Percentiles rank a stretch among this genome's conserved stretches.
Evolutionary conservation across 1,284 basidiomycete genomes (phyloP).

Genomic region (Rhodotorula sp.): DNA sequence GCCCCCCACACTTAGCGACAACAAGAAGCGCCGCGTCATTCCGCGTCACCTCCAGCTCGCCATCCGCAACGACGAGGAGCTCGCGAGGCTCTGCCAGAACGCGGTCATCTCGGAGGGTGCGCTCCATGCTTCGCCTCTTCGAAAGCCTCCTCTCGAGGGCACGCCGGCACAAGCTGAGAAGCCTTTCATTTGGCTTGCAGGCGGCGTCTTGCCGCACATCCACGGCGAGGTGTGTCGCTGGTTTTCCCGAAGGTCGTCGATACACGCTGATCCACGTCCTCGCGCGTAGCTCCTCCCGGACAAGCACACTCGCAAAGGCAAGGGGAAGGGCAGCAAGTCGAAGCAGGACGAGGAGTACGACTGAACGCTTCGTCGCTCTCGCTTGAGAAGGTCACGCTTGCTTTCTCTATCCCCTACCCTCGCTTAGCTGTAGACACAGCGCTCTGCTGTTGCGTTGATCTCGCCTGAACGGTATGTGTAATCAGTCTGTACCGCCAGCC

Average conservation of each 20-base stretch:
- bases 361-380: neutral
- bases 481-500: neutral
- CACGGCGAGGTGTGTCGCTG: neutral
- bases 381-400: neutral
- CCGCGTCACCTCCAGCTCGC: constrained; percentile 85
- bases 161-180: constrained; percentile 36
- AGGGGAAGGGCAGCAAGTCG: neutral
- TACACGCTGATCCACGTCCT: too few species aligned
- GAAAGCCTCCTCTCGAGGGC: constrained; percentile 51
- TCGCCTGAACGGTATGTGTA: too few species aligned
- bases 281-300: constrained; percentile 1
- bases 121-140: constrained; percentile 46
- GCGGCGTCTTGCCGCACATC: constrained; percentile 42
- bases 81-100: constrained; percentile 64
- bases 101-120: constrained; percentile 73
- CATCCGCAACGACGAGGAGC: constrained; percentile 78
- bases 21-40: constrained; percentile 73
- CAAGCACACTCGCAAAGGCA: neutral
- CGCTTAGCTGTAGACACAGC: too few species aligned
- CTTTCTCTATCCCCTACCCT: neutral
- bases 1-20: constrained; percentile 4
- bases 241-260: neutral
- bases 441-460: too few species aligned
- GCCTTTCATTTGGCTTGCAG: neutral
- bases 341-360: neutral